Conservation (phyloP, 2,329 filamentous ascomycete genomes). For the Geosmithia putterillii region DNA sequence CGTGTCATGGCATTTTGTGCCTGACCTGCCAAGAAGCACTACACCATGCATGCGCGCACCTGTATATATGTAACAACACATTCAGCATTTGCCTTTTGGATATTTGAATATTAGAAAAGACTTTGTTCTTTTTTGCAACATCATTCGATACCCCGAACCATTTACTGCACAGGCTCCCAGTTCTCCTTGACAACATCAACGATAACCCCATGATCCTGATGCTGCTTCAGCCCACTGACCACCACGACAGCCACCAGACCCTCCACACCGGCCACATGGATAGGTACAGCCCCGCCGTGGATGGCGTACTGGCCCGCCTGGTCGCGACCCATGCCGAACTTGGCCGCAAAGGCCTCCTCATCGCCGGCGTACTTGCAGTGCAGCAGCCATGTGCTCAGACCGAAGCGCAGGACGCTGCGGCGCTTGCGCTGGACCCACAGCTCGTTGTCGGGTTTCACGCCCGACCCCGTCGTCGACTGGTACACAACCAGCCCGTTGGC, state of each 20-base stretch:
- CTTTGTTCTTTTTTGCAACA: no score
- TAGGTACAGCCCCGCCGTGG: constrained; percentile 65
- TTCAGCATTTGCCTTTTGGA: no score
- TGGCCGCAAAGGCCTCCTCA: constrained; percentile 50
- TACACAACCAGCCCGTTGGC: constrained; percentile 51
- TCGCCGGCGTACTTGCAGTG: constrained; percentile 53
- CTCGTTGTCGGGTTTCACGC: constrained; percentile 60
- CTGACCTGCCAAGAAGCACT: no score
- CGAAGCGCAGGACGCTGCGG: constrained; percentile 60
- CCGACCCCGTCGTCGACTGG: constrained; percentile 54
- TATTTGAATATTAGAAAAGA: no score
- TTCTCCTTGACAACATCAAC: constrained; percentile 52
- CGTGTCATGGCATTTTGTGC: not conserved
- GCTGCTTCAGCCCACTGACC: constrained; percentile 63
- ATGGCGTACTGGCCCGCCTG: constrained; percentile 56
- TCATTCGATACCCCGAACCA: no score
- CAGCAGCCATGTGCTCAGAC: constrained; percentile 59
- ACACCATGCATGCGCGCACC: not conserved
- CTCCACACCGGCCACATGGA: constrained; percentile 61
- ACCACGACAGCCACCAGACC: constrained; percentile 65
- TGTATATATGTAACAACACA: not conserved
- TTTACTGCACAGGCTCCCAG: constrained; percentile 17
- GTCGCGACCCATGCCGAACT: constrained; percentile 48
- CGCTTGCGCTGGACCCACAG: constrained; percentile 60
- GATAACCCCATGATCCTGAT: constrained; percentile 67